Evolutionary conservation across 345 rosid species (phyloP).

Genomic region (Viola odorata): DNA sequence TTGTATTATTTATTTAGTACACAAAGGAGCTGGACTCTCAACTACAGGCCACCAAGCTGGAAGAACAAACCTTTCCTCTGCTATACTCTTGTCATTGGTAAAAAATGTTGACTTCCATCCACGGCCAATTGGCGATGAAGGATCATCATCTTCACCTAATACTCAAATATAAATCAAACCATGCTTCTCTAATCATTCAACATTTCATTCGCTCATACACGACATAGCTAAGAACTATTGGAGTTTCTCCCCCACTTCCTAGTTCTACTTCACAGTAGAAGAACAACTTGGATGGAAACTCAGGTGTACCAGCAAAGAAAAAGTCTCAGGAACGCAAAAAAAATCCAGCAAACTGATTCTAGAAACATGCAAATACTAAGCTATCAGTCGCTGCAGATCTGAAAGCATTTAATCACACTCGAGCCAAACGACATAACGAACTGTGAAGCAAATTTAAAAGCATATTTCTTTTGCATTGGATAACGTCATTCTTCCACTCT

Average conservation of each 20-base stretch:
- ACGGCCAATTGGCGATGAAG: slow-evolving; percentile 84
- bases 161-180: slow-evolving; percentile 68
- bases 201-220: slow-evolving; percentile 74
- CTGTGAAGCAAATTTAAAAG: too few relatives aligned
- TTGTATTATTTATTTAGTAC: too few relatives aligned
- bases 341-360: not conserved
- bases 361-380: not conserved
- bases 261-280: slow-evolving; percentile 91
- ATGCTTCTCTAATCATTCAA: slow-evolving; percentile 53
- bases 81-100: slow-evolving; percentile 62
- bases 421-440: too few relatives aligned
- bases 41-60: not conserved
- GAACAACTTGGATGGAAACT: slow-evolving; percentile 84
- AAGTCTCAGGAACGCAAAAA: not conserved
- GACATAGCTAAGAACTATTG: slow-evolving; percentile 75
- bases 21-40: not conserved
- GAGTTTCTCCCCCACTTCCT: slow-evolving; percentile 84
- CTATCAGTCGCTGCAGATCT: too few relatives aligned
- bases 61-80: slow-evolving; percentile 54
- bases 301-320: slow-evolving; percentile 56
- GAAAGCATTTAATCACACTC: too few relatives aligned
- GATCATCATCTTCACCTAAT: slow-evolving; percentile 71
- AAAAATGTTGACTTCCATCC: slow-evolving; percentile 94
- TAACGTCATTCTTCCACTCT: too few relatives aligned
- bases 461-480: too few relatives aligned